These are phyloP conservation scores for Astrothelium macrocarpum DNA, from an alignment of 495 filamentous ascomycete species.

Conservation along the genomic window DNA sequence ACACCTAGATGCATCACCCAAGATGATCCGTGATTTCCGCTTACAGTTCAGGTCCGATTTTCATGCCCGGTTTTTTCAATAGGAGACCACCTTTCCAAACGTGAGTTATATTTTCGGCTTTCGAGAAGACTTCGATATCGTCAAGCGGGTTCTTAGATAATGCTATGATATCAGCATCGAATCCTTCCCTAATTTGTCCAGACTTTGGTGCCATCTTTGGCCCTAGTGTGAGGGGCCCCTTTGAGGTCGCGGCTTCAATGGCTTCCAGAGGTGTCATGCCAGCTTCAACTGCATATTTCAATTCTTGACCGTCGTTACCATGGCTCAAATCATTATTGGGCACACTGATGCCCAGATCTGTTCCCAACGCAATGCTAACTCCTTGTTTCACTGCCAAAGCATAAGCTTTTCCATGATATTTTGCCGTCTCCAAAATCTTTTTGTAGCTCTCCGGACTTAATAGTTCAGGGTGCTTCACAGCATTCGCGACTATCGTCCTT, in stretches of 20 bases:
- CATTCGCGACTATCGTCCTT: conserved; percentile 24
- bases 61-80: conserved; percentile 10
- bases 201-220: conserved; percentile 14
- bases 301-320: conserved; percentile 40
- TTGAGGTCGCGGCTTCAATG: conserved; percentile 45
- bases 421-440: conserved; percentile 26
- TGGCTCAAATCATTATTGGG: conserved; percentile 20
- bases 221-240: conserved; percentile 24
- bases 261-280: conserved; percentile 44
- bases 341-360: conserved; percentile 11
- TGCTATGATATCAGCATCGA: conserved; percentile 19
- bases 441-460: conserved; percentile 23
- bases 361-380: conserved; percentile 13
- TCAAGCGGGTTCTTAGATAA: conserved; percentile 19
- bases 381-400: conserved; percentile 16
- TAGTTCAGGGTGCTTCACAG: conserved; percentile 27
- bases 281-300: conserved; percentile 41
- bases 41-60: background rate
- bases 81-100: conserved; percentile 16
- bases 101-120: conserved; percentile 13
- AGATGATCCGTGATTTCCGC: too few species aligned
- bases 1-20: too few species aligned
- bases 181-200: conserved; percentile 20
- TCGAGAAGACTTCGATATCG: conserved; percentile 14
- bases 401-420: conserved; percentile 4